Evolutionary conservation across 495 filamentous ascomycete species (phyloP), one percentile per base, ranked within the genome.

Genomic region (Podospora conica): DNA sequence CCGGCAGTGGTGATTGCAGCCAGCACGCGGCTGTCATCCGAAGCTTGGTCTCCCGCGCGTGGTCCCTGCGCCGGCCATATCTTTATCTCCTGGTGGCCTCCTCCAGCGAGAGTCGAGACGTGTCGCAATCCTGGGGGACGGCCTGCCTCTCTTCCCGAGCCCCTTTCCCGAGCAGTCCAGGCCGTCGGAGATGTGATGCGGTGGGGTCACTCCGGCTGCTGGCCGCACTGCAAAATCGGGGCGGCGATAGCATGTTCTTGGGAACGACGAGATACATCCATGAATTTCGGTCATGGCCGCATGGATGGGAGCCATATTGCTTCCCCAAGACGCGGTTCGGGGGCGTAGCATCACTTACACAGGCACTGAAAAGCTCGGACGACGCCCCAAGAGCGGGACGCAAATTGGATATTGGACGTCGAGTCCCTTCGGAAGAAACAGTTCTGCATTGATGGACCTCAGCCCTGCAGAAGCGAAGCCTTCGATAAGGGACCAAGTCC

Each of bases 61-160:
- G 61, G 63, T 64, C 63, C 33, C 33, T 64, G 63, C 54, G 55
- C 21, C 27, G 40, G 27, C 24, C 55, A 40, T 58, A 64, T 61
- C 48, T 63, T 55, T 24, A 63, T 18, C 48, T 24, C 40, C 61
- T 21, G 33, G 20, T 21, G 5, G 59, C 18, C 54, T 55, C 55
- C 22, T 63, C 48, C 7, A 20, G 1, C 15, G 21, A 29, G 25
- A 29, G 15, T 27, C 58, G 58, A 59, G 59, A 31, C 33, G 40
- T 48, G 40, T 48, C 21, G 59, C 40, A 11, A 25, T 53, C 53
- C n/a, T 60, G 9, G 27, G 18, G 27, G 18, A 10, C 21, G 59
- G 33, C 31, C 40, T 48, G 40, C 40, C 40, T 48, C 40, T 48
- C 11, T 48, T 48, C 15, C 40, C 29, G 29, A 33, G 29, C 29